Evolutionary conservation across 768 basidiomycete genomes (phyloP), one percentile per base, ranked within the genome.

Genomic region (Boletus rubescentipes): DNA sequence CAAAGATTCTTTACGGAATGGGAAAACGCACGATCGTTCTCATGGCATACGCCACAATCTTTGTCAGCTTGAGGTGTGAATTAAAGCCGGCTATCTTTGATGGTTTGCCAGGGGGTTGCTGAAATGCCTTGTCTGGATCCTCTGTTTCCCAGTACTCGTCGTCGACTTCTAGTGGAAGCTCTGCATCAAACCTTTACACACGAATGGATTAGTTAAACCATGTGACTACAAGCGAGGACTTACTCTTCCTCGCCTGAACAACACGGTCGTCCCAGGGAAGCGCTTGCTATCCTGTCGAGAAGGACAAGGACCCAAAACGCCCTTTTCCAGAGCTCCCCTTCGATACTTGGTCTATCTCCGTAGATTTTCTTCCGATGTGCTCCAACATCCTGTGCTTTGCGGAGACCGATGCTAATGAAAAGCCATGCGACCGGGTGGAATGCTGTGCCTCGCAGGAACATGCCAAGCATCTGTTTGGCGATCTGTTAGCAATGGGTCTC

Each of bases 121-220:
- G 78, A 70, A 90, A 92, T 29, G 79, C 77, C 26, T 69, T 65
- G 10, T 72, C 67, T 12, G 80, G 75, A 51, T 77, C 77, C 49
- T 69, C 73, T 16, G 70, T 72, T 56, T 83, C 79, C 91, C 90
- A 94, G 64, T 84, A 91, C 57, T 86, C 82, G 61, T 88, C 86
- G 59, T 95, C 90, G 14, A 93, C 86, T 67, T 92, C 90, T 12
- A 89, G 77, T 37, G 90, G 90, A 32, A 89, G 72, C 42, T 91
- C 91, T 26, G 87, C 73, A 65, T 95, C 93, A 65, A 91, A 91
- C 67, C 91, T 93, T 58, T n/a, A 57, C 48, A 57, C 66, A 29
- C 23, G n/a, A 38, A 49, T 10, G 20, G 20, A 47, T 64, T 18
- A 62, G 46, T 46, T 21, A 50, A 35, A 49, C 32, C 1, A 35